Evolutionary conservation across 176 grass and related monocot species (phyloP).

Genomic region (Aegilops bicornis): DNA sequence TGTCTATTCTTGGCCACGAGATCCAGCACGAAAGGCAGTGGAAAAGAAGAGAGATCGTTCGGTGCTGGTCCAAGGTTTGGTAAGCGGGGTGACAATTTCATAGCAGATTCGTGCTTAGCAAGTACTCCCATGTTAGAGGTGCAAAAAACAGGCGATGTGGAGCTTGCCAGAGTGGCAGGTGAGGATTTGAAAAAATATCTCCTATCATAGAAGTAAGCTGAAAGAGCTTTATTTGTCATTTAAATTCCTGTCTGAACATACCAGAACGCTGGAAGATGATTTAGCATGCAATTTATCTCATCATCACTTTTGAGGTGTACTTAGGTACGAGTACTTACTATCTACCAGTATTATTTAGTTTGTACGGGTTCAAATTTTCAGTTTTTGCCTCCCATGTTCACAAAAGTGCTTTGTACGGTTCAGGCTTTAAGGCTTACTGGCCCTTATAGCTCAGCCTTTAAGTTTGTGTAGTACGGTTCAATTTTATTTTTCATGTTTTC

Average conservation of each 20-base stretch:
- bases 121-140: no score
- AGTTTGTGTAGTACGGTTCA: background rate
- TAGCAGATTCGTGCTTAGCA: constrained; percentile 5
- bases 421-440: background rate
- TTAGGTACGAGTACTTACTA: background rate
- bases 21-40: background rate
- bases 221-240: background rate
- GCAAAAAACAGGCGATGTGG: background rate
- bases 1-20: background rate
- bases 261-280: background rate
- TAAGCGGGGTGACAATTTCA: background rate
- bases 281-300: background rate
- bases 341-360: no score
- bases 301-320: background rate
- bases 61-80: background rate
- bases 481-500: no score
- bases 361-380: background rate
- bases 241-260: background rate
- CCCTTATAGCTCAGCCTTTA: background rate
- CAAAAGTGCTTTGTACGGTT: background rate
- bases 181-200: background rate
- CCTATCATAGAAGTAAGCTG: background rate
- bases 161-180: background rate
- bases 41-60: background rate
- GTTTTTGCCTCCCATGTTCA: background rate